Evolutionary conservation across 1,139 yeast genomes (phyloP).

Genomic region (Hansenula sp.): DNA sequence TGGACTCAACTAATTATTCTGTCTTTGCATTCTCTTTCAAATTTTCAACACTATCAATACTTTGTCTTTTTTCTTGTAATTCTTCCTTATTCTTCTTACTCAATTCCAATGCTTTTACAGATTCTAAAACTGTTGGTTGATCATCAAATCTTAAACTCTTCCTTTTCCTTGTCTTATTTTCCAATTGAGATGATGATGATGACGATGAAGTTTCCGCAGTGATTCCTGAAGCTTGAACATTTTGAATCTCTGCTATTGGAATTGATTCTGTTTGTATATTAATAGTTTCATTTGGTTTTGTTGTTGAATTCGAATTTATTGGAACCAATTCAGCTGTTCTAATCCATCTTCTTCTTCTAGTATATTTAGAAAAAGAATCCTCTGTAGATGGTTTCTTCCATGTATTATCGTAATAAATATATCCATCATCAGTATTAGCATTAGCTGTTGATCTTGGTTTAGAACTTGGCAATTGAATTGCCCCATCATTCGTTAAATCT

Average conservation of each 20-base stretch:
- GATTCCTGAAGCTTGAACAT: constrained; percentile 21
- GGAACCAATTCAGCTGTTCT: constrained; percentile 83
- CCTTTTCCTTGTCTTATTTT: constrained; percentile 20
- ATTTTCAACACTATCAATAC: not conserved
- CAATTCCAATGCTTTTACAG: constrained; percentile 17
- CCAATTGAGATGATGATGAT: constrained; percentile 3
- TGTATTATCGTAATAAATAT: constrained; percentile 82
- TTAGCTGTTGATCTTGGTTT: constrained; percentile 72
- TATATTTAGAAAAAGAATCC: constrained; percentile 84
- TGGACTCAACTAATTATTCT: too few relatives aligned
- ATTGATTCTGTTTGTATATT: constrained; percentile 3
- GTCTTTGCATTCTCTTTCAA: not conserved
- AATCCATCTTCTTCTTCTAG: constrained; percentile 93
- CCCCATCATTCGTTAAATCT: constrained; percentile 86
- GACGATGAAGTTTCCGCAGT: constrained; percentile 7
- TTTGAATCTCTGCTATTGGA: constrained; percentile 18
- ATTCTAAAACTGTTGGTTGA: constrained; percentile 20
- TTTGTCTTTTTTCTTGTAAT: constrained; percentile 1
- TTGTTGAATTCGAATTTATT: constrained; percentile 10
- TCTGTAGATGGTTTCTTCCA: constrained; percentile 93
- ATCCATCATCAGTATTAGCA: constrained; percentile 81
- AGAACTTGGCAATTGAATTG: constrained; percentile 64
- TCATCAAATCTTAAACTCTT: constrained; percentile 29
- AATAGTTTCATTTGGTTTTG: constrained; percentile 2
- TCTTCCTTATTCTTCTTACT: constrained; percentile 3